Evolutionary conservation across 768 basidiomycete genomes (phyloP).

Genomic region (Butyriboletus loyo): DNA sequence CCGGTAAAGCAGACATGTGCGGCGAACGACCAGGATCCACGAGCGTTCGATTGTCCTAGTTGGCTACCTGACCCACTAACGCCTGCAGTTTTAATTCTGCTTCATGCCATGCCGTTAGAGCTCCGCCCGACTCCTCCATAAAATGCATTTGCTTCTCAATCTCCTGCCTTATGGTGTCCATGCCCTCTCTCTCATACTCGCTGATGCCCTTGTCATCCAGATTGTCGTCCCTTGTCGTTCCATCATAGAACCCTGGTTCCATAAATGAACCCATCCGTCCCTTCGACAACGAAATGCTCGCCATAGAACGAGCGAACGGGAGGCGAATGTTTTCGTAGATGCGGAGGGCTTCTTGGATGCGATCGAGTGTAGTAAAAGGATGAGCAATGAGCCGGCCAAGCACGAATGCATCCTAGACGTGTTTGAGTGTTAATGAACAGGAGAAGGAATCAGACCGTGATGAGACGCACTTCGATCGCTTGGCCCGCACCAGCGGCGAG

Average conservation of each 20-base stretch:
- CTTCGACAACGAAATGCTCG: conserved; percentile 11
- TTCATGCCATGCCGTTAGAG: conserved; percentile 14
- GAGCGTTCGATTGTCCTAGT: background rate
- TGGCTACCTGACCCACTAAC: background rate
- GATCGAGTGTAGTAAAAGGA: conserved; percentile 5
- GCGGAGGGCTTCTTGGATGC: conserved; percentile 1
- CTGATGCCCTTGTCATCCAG: conserved; percentile 8
- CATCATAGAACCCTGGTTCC: conserved; percentile 21
- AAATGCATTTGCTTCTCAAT: conserved; percentile 13
- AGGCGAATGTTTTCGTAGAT: conserved; percentile 16
- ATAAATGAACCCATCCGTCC: conserved; percentile 21
- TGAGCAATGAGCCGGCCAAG: conserved; percentile 26
- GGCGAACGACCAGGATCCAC: background rate
- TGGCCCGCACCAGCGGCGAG: conserved; percentile 24
- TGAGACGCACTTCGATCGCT: conserved; percentile 21
- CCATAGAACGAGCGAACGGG: conserved; percentile 12
- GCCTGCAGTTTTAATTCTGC: conserved; percentile 13
- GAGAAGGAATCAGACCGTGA: background rate
- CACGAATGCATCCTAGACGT: conserved; percentile 16
- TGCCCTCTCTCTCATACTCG: conserved; percentile 14
- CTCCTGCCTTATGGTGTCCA: conserved; percentile 14
- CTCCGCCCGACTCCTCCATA: conserved; percentile 3
- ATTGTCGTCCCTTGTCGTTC: conserved; percentile 8
- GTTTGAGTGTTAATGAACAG: background rate
- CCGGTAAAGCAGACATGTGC: background rate